Base-by-base conservation (phyloP, 257 asterid genomes). In the Scutellaria baicalensis region DNA sequence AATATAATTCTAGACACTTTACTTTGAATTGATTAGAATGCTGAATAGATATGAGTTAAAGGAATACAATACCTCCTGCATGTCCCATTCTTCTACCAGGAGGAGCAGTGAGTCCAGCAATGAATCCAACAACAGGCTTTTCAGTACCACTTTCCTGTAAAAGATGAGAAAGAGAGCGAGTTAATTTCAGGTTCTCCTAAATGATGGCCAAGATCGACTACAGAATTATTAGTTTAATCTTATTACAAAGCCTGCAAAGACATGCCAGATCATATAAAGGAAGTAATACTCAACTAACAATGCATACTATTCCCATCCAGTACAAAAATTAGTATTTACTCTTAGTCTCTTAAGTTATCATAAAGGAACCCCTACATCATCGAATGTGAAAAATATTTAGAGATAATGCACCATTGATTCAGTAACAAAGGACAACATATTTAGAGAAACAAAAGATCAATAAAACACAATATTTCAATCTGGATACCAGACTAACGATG, bases 31-130 rank as follows among this genome's bases (percentile, higher is more conserved):
- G 18, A 16, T 43, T 47, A 49, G 43, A 73, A 43, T 61, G 48
- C 35, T 23, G 10, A 10, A 63, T 14, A 31, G 64, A 52, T 10
- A 17, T 16, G 54, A 43, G 50, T 72, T 64, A 10, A 17, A 43
- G 35, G 21, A 54, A 55, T 35, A 70, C 49, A 50, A 13, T 84
- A 89, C 95, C 96, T 85, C 96, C 96, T 59, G 95, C 96, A 71
- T 89, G 96, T 57, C 94, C 96, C 96, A 89, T 89, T 64, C 95
- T 80, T 63, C 96, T 87, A 59, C 96, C 96, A 74, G 96, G 96
- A 61, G 96, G 96, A 75, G 96, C 96, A 72, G 96, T 89, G 70
- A 89, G 95, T 75, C 96, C 96, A 75, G 96, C 96, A 74, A 87
- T 87, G 65, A 89, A 89, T 43, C 92, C 94, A 71, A 89, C 94